Conservation (phyloP, 2,329 filamentous ascomycete genomes). For the Parastagonospora avenae region DNA sequence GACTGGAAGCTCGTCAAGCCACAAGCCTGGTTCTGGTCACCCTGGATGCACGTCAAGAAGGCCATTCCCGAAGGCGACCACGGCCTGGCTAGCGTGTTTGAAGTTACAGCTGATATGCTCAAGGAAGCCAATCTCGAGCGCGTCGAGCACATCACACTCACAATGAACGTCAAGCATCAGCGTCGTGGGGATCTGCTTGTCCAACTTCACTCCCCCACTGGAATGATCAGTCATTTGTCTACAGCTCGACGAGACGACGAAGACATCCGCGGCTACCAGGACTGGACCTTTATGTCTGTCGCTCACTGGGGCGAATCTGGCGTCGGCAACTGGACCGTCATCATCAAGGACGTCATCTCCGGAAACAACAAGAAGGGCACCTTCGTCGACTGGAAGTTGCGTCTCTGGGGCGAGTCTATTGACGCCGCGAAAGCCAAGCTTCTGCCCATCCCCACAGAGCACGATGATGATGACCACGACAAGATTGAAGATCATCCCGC, state of each 20-base stretch:
- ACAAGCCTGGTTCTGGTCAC: slow-evolving; percentile 91
- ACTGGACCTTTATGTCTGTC: slow-evolving; percentile 99
- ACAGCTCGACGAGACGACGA: slow-evolving; percentile 74
- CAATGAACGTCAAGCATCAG: slow-evolving; percentile 92
- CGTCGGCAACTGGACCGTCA: slow-evolving; percentile 85
- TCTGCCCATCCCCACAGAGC: slow-evolving; percentile 79
- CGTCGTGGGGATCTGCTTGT: slow-evolving; percentile 91
- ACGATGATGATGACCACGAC: slow-evolving; percentile 84
- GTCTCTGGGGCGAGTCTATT: slow-evolving; percentile 89
- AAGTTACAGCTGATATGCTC: slow-evolving; percentile 81
- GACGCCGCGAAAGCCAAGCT: slow-evolving; percentile 74
- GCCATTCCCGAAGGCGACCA: slow-evolving; percentile 82
- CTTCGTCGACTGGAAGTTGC: slow-evolving; percentile 91
- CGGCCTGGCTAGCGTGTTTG: slow-evolving; percentile 79
- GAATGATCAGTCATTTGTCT: slow-evolving; percentile 82
- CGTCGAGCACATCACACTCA: slow-evolving; percentile 93
- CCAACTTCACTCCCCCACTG: slow-evolving; percentile 83
- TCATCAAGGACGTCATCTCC: slow-evolving; percentile 78
- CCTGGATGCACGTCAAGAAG: slow-evolving; percentile 90
- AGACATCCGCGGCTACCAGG: slow-evolving; percentile 72
- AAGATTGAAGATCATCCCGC: slow-evolving; percentile 60
- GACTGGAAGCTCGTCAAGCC: slow-evolving; percentile 88
- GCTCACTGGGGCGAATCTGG: slow-evolving; percentile 94
- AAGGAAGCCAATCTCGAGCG: slow-evolving; percentile 81
- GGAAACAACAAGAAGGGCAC: slow-evolving; percentile 77